Evolutionary conservation across 2,329 filamentous ascomycete species (phyloP), one percentile per base, ranked within the genome.

Genomic region (Trichoderma harzianum): DNA sequence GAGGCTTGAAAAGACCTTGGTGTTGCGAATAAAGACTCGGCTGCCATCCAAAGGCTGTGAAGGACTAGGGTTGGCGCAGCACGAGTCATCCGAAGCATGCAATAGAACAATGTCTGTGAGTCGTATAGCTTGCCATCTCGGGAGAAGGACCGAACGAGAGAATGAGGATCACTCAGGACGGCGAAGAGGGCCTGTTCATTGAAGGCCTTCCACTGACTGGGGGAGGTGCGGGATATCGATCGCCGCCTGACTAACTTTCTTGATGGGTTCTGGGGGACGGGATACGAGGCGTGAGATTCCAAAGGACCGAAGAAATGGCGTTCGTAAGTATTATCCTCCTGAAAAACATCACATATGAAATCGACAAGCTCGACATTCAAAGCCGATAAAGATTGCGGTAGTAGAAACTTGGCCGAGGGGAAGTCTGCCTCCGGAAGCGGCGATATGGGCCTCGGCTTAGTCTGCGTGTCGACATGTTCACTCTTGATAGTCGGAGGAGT

Each of bases 121-220:
- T 91, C 88, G 69, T 88, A 84, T 1, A 89, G 78, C 58, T 85
- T 83, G 12, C 84, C 85, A 12, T 86, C 82, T 57, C 81, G 79
- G 1, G 85, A 86, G 73, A 92, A 92, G 0, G 90, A 91, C 47
- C 80, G 80, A 32, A 91, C 79, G 10, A 89, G 79, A 6, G 86
- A 82, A 16, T 83, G 82, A 1, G 89, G 87, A 63, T 89, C 85
- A 74, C 88, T 89, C 62, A 92, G 82, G 7, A 90, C 86, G 74
- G 87, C 87, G 77, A 91, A 92, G 7, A 92, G 80, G 64, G 87
- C 89, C 76, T 92, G 90, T 74, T 91, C 87, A 36, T 88, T 84
- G 75, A 92, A 92, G 1, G 84, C 77, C 73, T 85, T 87, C 88
- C 90, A 92, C 72, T 88, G 83, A 14, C 81, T 77, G 69, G 73